phyloP scores from a whole-genome alignment of 805 yeast genomes.

The Kodamaea neixiangensis region DNA sequence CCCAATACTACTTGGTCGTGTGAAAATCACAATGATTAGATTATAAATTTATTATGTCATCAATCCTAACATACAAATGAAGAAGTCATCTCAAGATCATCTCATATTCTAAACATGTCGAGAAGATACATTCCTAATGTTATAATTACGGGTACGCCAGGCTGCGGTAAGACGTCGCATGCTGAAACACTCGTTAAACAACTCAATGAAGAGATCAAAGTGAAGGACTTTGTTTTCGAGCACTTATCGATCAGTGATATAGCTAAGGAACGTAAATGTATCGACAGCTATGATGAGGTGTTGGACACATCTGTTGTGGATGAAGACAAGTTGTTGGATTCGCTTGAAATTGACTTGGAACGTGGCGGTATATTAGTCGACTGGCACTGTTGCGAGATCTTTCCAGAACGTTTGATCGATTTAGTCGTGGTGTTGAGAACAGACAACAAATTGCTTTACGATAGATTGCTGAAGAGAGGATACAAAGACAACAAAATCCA shows the following conservation, averaged over 20 bases:
- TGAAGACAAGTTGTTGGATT: slow-evolving; percentile 85
- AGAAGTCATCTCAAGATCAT: slow-evolving; percentile 3
- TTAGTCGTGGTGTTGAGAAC: slow-evolving; percentile 86
- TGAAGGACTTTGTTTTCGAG: slow-evolving; percentile 29
- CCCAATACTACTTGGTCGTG: no score
- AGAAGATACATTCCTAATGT: slow-evolving; percentile 63
- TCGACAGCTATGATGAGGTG: slow-evolving; percentile 82
- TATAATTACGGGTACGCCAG: slow-evolving; percentile 94
- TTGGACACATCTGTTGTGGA: slow-evolving; percentile 88
- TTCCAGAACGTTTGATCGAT: slow-evolving; percentile 91
- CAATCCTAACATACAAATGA: neutral
- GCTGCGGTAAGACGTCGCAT: slow-evolving; percentile 84
- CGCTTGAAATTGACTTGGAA: slow-evolving; percentile 72
- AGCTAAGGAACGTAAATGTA: slow-evolving; percentile 75
- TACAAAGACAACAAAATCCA: slow-evolving; percentile 80
- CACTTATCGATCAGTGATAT: slow-evolving; percentile 74
- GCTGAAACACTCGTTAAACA: slow-evolving; percentile 57
- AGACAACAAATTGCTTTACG: slow-evolving; percentile 69
- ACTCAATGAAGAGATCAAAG: slow-evolving; percentile 37
- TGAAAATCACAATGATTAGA: no score
- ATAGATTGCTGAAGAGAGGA: slow-evolving; percentile 72
- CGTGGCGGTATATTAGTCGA: slow-evolving; percentile 90
- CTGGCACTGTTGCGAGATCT: slow-evolving; percentile 97
- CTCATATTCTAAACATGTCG: slow-evolving; percentile 21
- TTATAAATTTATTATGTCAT: no score